phyloP scores from a whole-genome alignment of 306 rosid species.

The Pterocarpus santalinus region DNA sequence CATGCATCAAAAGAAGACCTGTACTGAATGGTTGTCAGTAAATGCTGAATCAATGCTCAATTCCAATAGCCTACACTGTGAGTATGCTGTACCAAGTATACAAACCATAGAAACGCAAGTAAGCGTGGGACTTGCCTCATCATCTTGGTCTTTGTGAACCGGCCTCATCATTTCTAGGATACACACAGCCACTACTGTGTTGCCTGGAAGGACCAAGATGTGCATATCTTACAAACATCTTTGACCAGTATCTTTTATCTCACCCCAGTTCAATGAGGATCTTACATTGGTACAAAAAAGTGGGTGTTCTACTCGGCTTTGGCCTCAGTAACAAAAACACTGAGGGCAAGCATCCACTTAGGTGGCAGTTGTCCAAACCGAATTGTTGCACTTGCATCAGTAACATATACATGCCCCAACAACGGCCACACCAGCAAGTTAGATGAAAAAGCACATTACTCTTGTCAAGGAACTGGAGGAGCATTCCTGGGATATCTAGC shows the following conservation, averaged over 20 bases:
- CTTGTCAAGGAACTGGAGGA: conserved; percentile 82
- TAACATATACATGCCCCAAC: conserved; percentile 55
- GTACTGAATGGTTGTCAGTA: conserved; percentile 42
- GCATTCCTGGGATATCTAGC: conserved; percentile 87
- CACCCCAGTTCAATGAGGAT: conserved; percentile 48
- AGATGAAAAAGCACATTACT: conserved; percentile 44
- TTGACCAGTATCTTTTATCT: conserved; percentile 29
- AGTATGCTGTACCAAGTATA: conserved; percentile 46
- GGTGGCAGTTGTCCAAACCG: conserved; percentile 48
- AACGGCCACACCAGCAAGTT: conserved; percentile 52
- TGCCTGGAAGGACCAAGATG: conserved; percentile 51
- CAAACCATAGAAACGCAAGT: conserved; percentile 44
- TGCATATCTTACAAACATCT: conserved; percentile 44
- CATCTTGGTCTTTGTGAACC: conserved; percentile 37
- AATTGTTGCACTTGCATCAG: conserved; percentile 44
- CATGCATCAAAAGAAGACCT: conserved; percentile 44
- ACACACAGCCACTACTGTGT: conserved; percentile 39
- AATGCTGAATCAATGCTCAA: conserved; percentile 51
- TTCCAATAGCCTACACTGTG: conserved; percentile 49
- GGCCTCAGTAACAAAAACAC: conserved; percentile 36
- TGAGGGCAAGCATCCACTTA: conserved; percentile 42
- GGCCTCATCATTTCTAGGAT: conserved; percentile 50
- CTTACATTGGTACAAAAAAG: conserved; percentile 43
- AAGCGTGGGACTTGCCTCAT: conserved; percentile 45
- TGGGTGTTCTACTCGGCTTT: conserved; percentile 49